A percentile compares a stretch with the other conserved stretches of the same genome.
Conservation (phyloP, 306 rosid genomes). For the Castanea sativa region DNA sequence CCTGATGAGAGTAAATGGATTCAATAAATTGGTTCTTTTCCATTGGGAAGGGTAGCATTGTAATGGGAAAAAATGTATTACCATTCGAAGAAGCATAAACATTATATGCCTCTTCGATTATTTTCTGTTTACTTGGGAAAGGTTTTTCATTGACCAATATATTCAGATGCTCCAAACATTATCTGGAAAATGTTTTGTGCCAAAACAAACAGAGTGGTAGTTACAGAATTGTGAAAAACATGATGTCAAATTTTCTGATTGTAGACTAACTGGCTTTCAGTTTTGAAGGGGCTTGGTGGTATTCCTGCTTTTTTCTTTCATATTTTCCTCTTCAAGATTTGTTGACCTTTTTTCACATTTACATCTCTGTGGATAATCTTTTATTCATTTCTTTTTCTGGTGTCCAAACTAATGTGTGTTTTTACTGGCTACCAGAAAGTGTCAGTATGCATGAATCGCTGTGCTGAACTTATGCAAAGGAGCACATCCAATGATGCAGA, state of each 20-base stretch:
- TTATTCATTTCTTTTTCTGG: background rate
- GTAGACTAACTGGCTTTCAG: background rate
- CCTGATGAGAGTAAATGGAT: background rate
- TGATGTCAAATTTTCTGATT: background rate
- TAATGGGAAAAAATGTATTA: no score
- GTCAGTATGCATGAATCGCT: constrained; percentile 51
- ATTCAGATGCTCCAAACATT: no score
- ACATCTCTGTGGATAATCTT: constrained; percentile 2
- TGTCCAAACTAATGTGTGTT: constrained; percentile 29
- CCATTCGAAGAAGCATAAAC: no score
- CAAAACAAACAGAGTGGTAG: background rate
- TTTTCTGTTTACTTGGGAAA: no score
- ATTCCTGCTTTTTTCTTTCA: background rate
- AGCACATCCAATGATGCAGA: constrained; percentile 54
- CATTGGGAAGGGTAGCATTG: no score
- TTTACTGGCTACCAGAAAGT: constrained; percentile 67
- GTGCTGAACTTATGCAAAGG: constrained; percentile 57
- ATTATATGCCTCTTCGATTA: no score
- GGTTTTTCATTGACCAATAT: no score
- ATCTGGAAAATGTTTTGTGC: no score
- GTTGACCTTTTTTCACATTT: background rate
- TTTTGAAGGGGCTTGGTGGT: background rate
- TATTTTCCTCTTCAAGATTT: background rate
- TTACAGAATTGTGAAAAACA: background rate
- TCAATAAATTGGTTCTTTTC: no score